Conservation (phyloP, 2,329 filamentous ascomycete genomes). For the Ascochyta fabae region DNA sequence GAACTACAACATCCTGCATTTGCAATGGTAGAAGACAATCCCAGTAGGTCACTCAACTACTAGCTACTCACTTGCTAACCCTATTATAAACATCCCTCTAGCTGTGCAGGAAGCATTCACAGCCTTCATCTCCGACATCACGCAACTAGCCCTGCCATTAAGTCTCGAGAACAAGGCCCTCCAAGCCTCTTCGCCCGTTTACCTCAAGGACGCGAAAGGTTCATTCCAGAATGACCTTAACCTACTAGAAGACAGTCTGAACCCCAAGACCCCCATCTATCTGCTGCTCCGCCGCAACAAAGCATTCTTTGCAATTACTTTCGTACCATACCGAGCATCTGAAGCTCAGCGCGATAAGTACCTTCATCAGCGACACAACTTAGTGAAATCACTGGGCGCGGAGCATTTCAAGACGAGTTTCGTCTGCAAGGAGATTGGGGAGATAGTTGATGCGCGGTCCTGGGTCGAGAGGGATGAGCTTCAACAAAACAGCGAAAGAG, state of each 20-base stretch:
- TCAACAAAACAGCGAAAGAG: background rate
- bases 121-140: slow-evolving; percentile 15
- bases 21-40: background rate
- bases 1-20: no score
- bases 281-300: slow-evolving; percentile 27
- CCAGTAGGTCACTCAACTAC: background rate
- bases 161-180: slow-evolving; percentile 2
- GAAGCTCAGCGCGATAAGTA: slow-evolving; percentile 12
- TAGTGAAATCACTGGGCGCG: slow-evolving; percentile 24
- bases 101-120: slow-evolving; percentile 14
- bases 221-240: slow-evolving; percentile 26
- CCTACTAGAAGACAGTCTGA: slow-evolving; percentile 24
- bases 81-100: background rate
- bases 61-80: background rate
- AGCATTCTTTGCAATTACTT: slow-evolving; percentile 29
- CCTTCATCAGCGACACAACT: slow-evolving; percentile 18
- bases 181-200: slow-evolving; percentile 8
- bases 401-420: slow-evolving; percentile 24
- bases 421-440: slow-evolving; percentile 38
- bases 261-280: slow-evolving; percentile 24
- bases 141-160: slow-evolving; percentile 20
- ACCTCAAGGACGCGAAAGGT: background rate
- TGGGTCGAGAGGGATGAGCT: slow-evolving; percentile 31
- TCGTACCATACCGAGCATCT: slow-evolving; percentile 30
- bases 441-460: slow-evolving; percentile 34